Evolutionary conservation across 108 stramenopile species (phyloP).

Genomic region (Conticribra weissflogii): DNA sequence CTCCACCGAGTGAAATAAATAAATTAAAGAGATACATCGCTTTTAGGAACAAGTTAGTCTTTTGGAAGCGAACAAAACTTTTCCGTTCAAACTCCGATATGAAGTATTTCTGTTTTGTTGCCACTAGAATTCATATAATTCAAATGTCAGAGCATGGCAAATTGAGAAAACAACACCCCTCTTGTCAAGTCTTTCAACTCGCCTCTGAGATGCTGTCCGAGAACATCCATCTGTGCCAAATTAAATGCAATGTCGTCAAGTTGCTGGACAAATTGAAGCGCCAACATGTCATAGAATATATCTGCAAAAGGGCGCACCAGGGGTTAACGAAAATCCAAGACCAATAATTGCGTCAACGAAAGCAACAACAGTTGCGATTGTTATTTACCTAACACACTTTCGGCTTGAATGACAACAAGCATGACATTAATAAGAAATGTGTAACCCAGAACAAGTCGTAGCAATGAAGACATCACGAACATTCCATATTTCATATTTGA

Average conservation of each 20-base stretch:
- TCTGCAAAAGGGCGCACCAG: too few species aligned
- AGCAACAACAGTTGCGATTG: too few species aligned
- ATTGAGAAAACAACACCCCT: too few species aligned
- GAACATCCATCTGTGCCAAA: conserved; percentile 3
- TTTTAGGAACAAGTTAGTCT: conserved; percentile 25
- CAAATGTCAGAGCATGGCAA: too few species aligned
- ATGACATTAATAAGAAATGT: conserved; percentile 10
- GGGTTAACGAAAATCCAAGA: too few species aligned
- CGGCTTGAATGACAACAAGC: conserved; percentile 9
- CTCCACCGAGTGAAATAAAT: conserved; percentile 10
- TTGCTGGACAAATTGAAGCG: conserved; percentile 23
- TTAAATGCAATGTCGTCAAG: conserved; percentile 31
- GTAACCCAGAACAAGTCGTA: conserved; percentile 19
- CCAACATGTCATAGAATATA: conserved; percentile 29
- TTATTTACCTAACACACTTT: too few species aligned
- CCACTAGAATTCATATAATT: too few species aligned
- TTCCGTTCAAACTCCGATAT: conserved; percentile 23
- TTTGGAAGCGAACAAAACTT: conserved; percentile 16
- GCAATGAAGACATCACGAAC: conserved; percentile 5
- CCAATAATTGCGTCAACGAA: too few species aligned
- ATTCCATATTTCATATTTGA: conserved; percentile 4
- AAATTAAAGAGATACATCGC: conserved; percentile 35
- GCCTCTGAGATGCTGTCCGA: conserved; percentile 15
- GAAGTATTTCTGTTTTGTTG: conserved; percentile 19
- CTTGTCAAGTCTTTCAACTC: too few species aligned